Percentiles rank a stretch among this genome's conserved stretches.
phyloP scores from a whole-genome alignment of 148 eudicot genomes.

The Hydrangea macrophylla region DNA sequence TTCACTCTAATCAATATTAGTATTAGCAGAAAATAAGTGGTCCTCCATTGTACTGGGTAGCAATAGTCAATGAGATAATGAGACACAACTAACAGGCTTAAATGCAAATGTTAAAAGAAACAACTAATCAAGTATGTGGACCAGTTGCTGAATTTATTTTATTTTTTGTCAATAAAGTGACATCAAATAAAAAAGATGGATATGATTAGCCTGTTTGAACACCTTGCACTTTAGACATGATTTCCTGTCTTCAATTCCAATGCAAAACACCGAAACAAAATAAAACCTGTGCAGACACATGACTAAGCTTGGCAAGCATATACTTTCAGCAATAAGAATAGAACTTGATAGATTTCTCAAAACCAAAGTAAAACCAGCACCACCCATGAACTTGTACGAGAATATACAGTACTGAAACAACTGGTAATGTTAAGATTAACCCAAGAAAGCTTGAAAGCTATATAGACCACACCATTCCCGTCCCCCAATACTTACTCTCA shows the following conservation, averaged over 20 bases:
- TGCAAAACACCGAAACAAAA: neutral
- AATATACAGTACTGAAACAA: neutral
- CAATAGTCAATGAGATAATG: neutral
- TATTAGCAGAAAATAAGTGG: neutral
- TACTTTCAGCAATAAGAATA: neutral
- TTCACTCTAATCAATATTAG: too few relatives aligned
- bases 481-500: neutral
- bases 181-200: conserved; percentile 5
- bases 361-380: neutral
- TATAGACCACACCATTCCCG: neutral
- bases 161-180: neutral
- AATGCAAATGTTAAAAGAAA: conserved; percentile 6
- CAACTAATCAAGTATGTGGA: neutral
- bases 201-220: neutral
- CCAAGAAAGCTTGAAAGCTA: neutral
- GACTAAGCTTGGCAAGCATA: neutral
- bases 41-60: neutral
- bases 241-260: neutral
- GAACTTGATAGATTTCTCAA: neutral
- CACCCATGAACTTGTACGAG: neutral
- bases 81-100: conserved; percentile 1
- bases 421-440: neutral
- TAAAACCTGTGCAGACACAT: neutral
- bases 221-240: neutral
- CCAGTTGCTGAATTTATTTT: neutral